Conservation (phyloP, 495 filamentous ascomycete species). For the Pyronema domesticum region DNA sequence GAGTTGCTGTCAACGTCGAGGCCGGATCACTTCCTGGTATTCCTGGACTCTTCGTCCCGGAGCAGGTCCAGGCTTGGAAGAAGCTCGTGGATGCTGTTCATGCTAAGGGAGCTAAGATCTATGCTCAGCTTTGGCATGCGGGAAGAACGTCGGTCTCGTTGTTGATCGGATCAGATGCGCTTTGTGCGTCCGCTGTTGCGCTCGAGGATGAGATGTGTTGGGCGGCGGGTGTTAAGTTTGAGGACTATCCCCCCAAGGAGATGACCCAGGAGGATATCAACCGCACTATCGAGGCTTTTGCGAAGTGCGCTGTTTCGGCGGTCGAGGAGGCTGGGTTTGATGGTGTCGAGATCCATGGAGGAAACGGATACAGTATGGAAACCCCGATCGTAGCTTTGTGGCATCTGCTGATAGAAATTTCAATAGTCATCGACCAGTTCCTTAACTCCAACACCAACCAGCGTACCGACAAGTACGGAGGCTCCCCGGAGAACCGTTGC, state of each 20-base stretch:
- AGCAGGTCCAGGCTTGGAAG: constrained; percentile 44
- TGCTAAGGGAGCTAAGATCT: constrained; percentile 48
- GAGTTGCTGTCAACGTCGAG: constrained; percentile 38
- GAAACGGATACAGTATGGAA: constrained; percentile 45
- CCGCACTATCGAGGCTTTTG: constrained; percentile 41
- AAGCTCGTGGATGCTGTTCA: constrained; percentile 53
- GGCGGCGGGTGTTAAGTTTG: neutral
- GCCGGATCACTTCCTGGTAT: constrained; percentile 20
- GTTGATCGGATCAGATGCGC: constrained; percentile 30
- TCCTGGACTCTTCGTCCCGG: too few relatives aligned
- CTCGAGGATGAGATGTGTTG: constrained; percentile 25
- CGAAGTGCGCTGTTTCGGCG: constrained; percentile 39
- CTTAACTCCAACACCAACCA: constrained; percentile 43
- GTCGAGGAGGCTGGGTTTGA: constrained; percentile 48
- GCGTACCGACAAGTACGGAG: constrained; percentile 46
- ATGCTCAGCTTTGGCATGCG: constrained; percentile 58
- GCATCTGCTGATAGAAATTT: too few relatives aligned
- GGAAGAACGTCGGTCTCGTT: constrained; percentile 43
- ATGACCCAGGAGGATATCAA: constrained; percentile 45
- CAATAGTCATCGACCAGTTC: constrained; percentile 26
- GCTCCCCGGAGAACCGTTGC: constrained; percentile 43
- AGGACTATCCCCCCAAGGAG: constrained; percentile 34
- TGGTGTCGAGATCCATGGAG: constrained; percentile 43
- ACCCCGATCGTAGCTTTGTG: constrained; percentile 12
- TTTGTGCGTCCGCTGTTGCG: constrained; percentile 36